phyloP scores from a whole-genome alignment of 768 basidiomycete species.

The Epithele typhae region DNA sequence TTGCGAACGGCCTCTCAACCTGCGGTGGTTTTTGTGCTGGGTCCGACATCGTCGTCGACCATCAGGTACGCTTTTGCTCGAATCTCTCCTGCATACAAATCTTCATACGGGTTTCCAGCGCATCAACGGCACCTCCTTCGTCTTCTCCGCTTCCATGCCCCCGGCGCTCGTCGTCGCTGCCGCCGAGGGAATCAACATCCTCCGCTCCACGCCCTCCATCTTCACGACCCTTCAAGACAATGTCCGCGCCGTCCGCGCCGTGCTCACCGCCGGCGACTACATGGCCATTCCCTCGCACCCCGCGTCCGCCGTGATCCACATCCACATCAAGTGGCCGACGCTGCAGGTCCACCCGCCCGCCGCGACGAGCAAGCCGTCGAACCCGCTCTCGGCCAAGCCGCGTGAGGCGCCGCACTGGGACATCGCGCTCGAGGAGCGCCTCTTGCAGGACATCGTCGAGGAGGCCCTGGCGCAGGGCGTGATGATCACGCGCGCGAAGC shows the following conservation, averaged over 20 bases:
- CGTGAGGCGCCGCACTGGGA: constrained; percentile 48
- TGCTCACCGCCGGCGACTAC: constrained; percentile 79
- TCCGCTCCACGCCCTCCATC: constrained; percentile 71
- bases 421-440: constrained; percentile 63
- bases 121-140: constrained; percentile 92
- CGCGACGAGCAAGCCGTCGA: constrained; percentile 36
- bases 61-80: constrained; percentile 56
- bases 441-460: constrained; percentile 92
- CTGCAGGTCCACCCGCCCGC: constrained; percentile 15
- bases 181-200: constrained; percentile 79
- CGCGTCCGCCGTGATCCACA: constrained; percentile 84
- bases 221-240: constrained; percentile 80
- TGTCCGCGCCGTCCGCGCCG: constrained; percentile 65
- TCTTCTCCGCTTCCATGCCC: constrained; percentile 95
- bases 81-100: neutral
- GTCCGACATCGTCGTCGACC: constrained; percentile 72
- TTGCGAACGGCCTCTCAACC: constrained; percentile 78
- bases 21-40: constrained; percentile 96
- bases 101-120: constrained; percentile 44
- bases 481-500: constrained; percentile 78
- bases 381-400: constrained; percentile 43
- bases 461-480: constrained; percentile 79
- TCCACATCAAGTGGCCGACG: constrained; percentile 49
- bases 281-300: constrained; percentile 85
- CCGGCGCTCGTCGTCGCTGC: constrained; percentile 84